Percentiles rank a stretch among this genome's conserved stretches.
Conservation (phyloP, 2,329 filamentous ascomycete species). For the Sporothrix inflata region DNA sequence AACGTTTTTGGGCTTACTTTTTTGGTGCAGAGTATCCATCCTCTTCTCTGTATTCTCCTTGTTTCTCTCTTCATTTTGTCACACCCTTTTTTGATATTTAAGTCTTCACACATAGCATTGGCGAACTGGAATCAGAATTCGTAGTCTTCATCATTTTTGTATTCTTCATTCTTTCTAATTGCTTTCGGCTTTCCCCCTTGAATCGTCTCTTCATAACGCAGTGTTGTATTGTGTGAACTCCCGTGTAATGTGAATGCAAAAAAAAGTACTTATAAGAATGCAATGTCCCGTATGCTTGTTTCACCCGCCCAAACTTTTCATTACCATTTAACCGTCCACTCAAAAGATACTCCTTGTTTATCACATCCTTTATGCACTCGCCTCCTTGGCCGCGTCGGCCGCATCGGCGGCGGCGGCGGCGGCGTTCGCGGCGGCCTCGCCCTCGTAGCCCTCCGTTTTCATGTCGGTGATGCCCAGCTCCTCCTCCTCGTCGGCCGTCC, state of each 20-base stretch:
- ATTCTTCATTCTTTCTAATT: background rate
- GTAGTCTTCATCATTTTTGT: background rate
- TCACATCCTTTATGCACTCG: background rate
- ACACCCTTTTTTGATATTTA: too few species aligned
- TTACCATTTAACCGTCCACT: background rate
- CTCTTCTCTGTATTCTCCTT: background rate
- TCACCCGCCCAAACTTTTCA: constrained; percentile 6
- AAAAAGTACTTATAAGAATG: background rate
- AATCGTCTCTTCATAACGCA: background rate
- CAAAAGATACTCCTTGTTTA: background rate
- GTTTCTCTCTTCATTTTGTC: background rate
- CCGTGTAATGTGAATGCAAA: background rate
- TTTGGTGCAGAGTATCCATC: background rate
- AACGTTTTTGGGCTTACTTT: background rate
- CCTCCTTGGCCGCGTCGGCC: constrained; percentile 12
- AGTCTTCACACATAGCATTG: constrained; percentile 19
- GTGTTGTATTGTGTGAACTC: background rate
- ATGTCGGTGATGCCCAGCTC: constrained; percentile 90
- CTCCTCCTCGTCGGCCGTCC: constrained; percentile 91
- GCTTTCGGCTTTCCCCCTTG: background rate
- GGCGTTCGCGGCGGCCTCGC: constrained; percentile 46
- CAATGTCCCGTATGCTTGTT: background rate
- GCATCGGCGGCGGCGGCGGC: constrained; percentile 14
- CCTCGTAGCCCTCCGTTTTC: constrained; percentile 85
- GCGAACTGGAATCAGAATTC: constrained; percentile 15